Percentiles rank a stretch among this genome's conserved stretches.
phyloP scores from a whole-genome alignment of 1,284 basidiomycete genomes.

The Tilletia setariae region DNA sequence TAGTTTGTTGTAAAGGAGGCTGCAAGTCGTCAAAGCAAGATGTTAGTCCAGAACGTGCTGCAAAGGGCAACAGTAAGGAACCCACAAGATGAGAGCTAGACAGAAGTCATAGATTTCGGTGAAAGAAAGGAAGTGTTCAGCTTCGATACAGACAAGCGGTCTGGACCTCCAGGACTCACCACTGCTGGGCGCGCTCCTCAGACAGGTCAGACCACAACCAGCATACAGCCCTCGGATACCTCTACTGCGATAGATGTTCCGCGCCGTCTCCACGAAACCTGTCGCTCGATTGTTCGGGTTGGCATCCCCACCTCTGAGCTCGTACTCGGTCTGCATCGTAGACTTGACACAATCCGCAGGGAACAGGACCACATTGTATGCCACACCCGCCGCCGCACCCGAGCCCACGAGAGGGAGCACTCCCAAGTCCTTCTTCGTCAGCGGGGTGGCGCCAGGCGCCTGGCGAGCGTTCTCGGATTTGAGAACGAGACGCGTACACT shows the following conservation, averaged over 20 bases:
- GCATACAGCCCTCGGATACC: slow-evolving; percentile 86
- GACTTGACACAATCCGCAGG: slow-evolving; percentile 87
- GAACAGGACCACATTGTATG: slow-evolving; percentile 65
- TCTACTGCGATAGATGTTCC: slow-evolving; percentile 70
- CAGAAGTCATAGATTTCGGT: neutral
- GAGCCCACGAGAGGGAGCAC: slow-evolving; percentile 78
- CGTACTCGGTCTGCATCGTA: slow-evolving; percentile 88
- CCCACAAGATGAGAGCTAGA: slow-evolving; percentile 11
- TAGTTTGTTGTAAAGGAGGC: slow-evolving; percentile 46
- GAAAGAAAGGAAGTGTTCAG: neutral
- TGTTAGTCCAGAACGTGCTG: slow-evolving; percentile 20
- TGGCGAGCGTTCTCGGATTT: neutral
- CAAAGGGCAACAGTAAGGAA: neutral
- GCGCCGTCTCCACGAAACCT: slow-evolving; percentile 68
- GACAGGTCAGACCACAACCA: slow-evolving; percentile 85
- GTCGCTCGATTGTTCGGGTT: slow-evolving; percentile 19
- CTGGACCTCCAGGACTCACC: slow-evolving; percentile 19
- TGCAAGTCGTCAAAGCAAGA: slow-evolving; percentile 8
- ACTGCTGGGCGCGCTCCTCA: slow-evolving; percentile 69
- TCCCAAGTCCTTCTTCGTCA: slow-evolving; percentile 60
- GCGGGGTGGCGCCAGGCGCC: slow-evolving; percentile 38
- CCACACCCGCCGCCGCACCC: slow-evolving; percentile 80
- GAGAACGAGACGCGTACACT: neutral
- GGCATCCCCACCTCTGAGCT: slow-evolving; percentile 61
- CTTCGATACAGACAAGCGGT: neutral